Evolutionary conservation across 345 rosid species (phyloP), one percentile per base, ranked within the genome.

Genomic region (Moringa oleifera): DNA sequence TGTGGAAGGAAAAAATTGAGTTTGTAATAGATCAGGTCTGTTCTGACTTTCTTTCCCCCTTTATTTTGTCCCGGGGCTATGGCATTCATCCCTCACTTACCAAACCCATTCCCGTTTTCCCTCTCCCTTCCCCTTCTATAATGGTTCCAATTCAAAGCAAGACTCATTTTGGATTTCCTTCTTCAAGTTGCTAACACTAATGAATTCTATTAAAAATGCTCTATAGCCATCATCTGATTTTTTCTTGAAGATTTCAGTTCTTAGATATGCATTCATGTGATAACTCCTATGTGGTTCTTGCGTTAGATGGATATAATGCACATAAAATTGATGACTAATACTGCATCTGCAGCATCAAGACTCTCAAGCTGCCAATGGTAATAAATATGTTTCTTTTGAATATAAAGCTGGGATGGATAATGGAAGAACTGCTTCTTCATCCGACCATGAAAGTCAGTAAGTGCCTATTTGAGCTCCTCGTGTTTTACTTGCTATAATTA

Each of bases 391-490:
- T 55, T 95, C 98, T 52, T 95, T 95, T 72, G 99, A 95, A 68
- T 91, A 87, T 75, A 95, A 91, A 75, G 69, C 99, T 79, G 98
- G 95, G 53, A 87, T 89, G 96, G 95, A 87, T 67, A 84, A 63
- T 61, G 91, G 93, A 59, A 87, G 95, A 76, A 81, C 80, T 70
- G 98, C 87, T 71, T 95, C 98, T 50, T 95, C 99, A 58, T 91
- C 98, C 6, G 99, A 95, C 64, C 91, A 65, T 60, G 99, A 95
- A 79, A 85, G 95, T 80, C 99, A 93, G 99, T 95, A 77, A 91
- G 99, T 89, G 67, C 78, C 75, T 57, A 2, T 36, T 59, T 47
- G 17, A 70, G n/a, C n/a, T n/a, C 66, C 55, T 20, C 46, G 37
- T 53, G 33, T 57, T 21, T 59, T 45, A 60, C 68, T 62, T 68